Conservation (phyloP, 2,329 filamentous ascomycete genomes). For the Aspergillus alliaceus region DNA sequence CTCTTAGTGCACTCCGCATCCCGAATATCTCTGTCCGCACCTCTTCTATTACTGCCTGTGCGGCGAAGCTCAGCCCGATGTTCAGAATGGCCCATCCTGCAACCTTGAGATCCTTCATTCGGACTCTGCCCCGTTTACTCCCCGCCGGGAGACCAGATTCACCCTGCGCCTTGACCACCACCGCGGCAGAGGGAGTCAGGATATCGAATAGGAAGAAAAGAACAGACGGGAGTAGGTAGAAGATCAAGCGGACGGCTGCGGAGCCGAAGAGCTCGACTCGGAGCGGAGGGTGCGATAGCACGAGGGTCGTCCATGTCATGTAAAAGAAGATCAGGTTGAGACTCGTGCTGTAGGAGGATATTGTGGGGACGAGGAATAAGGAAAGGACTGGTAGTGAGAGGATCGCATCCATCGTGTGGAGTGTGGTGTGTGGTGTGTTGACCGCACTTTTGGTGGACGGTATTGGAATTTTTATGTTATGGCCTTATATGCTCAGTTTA, state of each 20-base stretch:
- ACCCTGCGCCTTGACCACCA: slow-evolving; percentile 68
- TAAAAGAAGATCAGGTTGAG: slow-evolving; percentile 88
- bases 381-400: slow-evolving; percentile 32
- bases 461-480: background rate
- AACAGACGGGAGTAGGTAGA: slow-evolving; percentile 73
- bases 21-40: slow-evolving; percentile 54
- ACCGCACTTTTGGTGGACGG: background rate
- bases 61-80: slow-evolving; percentile 50
- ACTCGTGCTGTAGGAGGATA: slow-evolving; percentile 72
- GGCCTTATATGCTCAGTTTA: background rate
- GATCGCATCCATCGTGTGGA: slow-evolving; percentile 54
- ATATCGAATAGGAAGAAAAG: slow-evolving; percentile 73
- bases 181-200: slow-evolving; percentile 66
- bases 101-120: slow-evolving; percentile 49
- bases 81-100: slow-evolving; percentile 58
- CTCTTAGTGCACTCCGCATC: slow-evolving; percentile 55
- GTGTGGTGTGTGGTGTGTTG: background rate
- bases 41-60: slow-evolving; percentile 59
- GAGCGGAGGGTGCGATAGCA: slow-evolving; percentile 73
- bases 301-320: slow-evolving; percentile 82
- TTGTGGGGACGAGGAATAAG: slow-evolving; percentile 27
- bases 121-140: slow-evolving; percentile 38
- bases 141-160: slow-evolving; percentile 49
- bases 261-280: slow-evolving; percentile 74
- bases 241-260: slow-evolving; percentile 63